Percentiles rank a stretch among this genome's conserved stretches.
Conservation (phyloP, 495 filamentous ascomycete species). For the Cladorrhinum samala region DNA sequence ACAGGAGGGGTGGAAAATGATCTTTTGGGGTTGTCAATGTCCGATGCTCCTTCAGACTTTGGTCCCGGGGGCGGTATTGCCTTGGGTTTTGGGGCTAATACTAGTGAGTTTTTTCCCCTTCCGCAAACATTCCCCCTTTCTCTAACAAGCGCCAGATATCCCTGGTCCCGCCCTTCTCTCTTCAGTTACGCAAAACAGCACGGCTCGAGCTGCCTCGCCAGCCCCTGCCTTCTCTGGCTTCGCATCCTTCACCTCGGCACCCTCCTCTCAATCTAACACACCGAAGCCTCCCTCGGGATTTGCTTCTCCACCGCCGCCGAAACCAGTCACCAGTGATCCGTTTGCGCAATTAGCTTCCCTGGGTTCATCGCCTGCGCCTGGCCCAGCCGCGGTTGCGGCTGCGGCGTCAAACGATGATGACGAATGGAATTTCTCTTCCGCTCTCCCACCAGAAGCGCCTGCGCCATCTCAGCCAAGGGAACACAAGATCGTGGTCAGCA, state of each 20-base stretch:
- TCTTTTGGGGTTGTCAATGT: slow-evolving; percentile 47
- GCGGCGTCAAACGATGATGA: slow-evolving; percentile 58
- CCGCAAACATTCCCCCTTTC: not conserved
- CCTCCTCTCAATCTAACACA: slow-evolving; percentile 38
- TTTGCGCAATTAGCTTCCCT: slow-evolving; percentile 65
- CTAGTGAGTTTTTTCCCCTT: slow-evolving; percentile 39
- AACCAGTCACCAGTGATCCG: slow-evolving; percentile 48
- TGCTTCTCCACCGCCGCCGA: slow-evolving; percentile 31
- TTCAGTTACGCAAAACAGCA: slow-evolving; percentile 54
- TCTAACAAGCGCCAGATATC: slow-evolving; percentile 37
- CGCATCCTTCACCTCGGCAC: slow-evolving; percentile 43
- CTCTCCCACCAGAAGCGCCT: slow-evolving; percentile 63
- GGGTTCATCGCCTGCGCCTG: slow-evolving; percentile 28
- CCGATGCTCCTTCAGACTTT: slow-evolving; percentile 40
- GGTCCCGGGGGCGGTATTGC: slow-evolving; percentile 78
- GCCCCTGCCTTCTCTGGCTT: slow-evolving; percentile 56
- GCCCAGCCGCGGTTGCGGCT: slow-evolving; percentile 25
- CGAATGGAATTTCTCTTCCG: slow-evolving; percentile 91
- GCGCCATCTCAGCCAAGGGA: slow-evolving; percentile 30
- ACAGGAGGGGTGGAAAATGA: slow-evolving; percentile 45
- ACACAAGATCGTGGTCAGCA: slow-evolving; percentile 43
- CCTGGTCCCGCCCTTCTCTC: slow-evolving; percentile 61
- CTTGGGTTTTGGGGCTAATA: slow-evolving; percentile 68
- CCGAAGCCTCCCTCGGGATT: slow-evolving; percentile 41
- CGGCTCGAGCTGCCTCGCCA: slow-evolving; percentile 38